Evolutionary conservation across 169 alveolate species (phyloP).

Genomic region (Cryptosporidium baileyi): DNA sequence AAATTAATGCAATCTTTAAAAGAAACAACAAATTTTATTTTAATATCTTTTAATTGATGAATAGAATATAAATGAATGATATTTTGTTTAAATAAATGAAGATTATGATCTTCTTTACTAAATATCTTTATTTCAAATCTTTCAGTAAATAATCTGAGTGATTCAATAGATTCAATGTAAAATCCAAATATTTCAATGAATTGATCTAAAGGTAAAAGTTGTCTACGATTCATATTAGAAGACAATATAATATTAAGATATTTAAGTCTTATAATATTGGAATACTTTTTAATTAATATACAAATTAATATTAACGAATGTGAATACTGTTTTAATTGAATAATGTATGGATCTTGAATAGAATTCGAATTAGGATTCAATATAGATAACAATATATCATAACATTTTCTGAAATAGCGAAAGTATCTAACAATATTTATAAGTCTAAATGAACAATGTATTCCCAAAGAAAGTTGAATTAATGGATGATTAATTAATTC

Average conservation of each 20-base stretch:
- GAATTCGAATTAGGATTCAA: background rate
- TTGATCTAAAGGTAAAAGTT: conserved; percentile 8
- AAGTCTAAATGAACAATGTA: conserved; percentile 48
- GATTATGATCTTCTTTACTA: background rate
- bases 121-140: conserved; percentile 32
- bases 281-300: conserved; percentile 40
- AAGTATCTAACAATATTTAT: conserved; percentile 44
- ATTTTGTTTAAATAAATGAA: background rate
- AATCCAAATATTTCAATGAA: conserved; percentile 60
- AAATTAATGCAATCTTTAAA: conserved; percentile 29
- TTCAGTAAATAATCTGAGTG: conserved; percentile 20
- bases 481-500: conserved; percentile 24
- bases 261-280: conserved; percentile 41
- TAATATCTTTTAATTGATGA: background rate
- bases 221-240: conserved; percentile 22
- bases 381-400: background rate
- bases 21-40: background rate
- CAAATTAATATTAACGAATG: conserved; percentile 31
- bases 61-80: too few relatives aligned
- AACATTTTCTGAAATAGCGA: conserved; percentile 40
- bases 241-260: conserved; percentile 23
- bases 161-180: conserved; percentile 25
- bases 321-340: background rate
- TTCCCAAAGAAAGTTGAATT: conserved; percentile 69
- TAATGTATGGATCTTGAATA: background rate